Evolutionary conservation across 2,329 filamentous ascomycete species (phyloP).

Genomic region (Colletotrichum agaves): DNA sequence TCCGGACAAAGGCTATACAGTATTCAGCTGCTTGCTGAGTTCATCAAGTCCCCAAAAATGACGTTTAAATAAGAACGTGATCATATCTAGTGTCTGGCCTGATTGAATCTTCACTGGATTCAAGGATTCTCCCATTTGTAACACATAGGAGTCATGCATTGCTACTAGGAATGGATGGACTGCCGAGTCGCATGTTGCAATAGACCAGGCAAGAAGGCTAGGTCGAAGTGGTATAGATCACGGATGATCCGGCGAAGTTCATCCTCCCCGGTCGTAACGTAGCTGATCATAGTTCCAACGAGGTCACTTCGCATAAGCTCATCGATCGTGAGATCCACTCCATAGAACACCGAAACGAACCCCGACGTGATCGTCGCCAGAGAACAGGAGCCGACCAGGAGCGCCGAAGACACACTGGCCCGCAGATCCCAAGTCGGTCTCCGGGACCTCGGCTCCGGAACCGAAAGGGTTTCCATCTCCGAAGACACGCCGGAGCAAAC

Average conservation of each 20-base stretch:
- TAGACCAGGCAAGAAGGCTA: background rate
- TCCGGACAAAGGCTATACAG: no score
- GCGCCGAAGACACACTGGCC: background rate
- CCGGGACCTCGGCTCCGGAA: background rate
- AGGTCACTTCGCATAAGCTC: background rate
- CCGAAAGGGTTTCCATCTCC: background rate
- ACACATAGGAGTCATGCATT: no score
- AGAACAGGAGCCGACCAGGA: background rate
- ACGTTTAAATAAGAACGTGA: no score
- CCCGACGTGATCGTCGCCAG: constrained; percentile 5
- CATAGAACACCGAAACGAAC: constrained; percentile 3
- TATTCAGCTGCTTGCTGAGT: no score
- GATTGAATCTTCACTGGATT: no score
- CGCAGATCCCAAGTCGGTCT: background rate
- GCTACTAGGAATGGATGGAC: no score
- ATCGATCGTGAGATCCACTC: background rate
- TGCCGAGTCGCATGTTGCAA: no score
- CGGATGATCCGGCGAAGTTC: background rate
- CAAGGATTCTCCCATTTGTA: no score
- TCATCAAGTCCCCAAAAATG: no score
- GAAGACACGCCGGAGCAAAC: background rate
- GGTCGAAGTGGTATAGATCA: background rate
- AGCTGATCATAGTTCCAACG: background rate
- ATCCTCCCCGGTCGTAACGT: background rate
- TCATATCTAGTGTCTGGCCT: no score